Evolutionary conservation across 2,329 filamentous ascomycete genomes (phyloP).

Genomic region (Hymenoscyphus scutula): DNA sequence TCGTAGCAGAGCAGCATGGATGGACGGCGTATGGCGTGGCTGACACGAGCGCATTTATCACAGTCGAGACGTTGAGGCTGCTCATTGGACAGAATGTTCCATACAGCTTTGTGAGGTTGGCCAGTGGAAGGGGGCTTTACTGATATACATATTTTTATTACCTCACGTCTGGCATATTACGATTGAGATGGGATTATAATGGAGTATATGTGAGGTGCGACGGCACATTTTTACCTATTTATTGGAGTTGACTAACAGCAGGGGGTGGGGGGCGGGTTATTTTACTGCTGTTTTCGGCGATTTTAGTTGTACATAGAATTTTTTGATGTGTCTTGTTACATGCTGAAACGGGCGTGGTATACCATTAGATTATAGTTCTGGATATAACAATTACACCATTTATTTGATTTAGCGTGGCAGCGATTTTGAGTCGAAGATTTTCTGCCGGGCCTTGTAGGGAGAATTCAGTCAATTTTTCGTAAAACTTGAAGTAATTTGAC

Average conservation of each 20-base stretch:
- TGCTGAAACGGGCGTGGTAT: background rate
- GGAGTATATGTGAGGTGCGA: background rate
- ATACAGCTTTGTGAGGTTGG: slow-evolving; percentile 81
- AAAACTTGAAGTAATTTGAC: too few relatives aligned
- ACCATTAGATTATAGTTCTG: slow-evolving; percentile 5
- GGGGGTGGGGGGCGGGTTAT: background rate
- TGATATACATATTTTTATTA: slow-evolving; percentile 19
- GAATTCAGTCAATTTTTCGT: too few relatives aligned
- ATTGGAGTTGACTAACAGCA: background rate
- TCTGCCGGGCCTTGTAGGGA: too few relatives aligned
- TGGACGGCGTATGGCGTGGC: slow-evolving; percentile 78
- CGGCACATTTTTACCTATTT: background rate
- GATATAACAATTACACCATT: background rate
- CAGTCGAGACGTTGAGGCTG: slow-evolving; percentile 74
- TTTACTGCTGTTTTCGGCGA: background rate
- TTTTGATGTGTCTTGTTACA: background rate
- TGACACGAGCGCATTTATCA: slow-evolving; percentile 80
- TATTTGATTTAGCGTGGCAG: background rate
- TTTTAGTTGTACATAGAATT: slow-evolving; percentile 3
- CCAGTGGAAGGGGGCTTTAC: slow-evolving; percentile 55
- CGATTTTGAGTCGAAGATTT: background rate
- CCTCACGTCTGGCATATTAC: background rate
- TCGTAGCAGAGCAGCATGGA: slow-evolving; percentile 69
- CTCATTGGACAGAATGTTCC: slow-evolving; percentile 84
- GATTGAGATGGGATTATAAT: background rate